Evolutionary conservation across 2,329 filamentous ascomycete species (phyloP).

Genomic region (Purpureocillium lavendulum): DNA sequence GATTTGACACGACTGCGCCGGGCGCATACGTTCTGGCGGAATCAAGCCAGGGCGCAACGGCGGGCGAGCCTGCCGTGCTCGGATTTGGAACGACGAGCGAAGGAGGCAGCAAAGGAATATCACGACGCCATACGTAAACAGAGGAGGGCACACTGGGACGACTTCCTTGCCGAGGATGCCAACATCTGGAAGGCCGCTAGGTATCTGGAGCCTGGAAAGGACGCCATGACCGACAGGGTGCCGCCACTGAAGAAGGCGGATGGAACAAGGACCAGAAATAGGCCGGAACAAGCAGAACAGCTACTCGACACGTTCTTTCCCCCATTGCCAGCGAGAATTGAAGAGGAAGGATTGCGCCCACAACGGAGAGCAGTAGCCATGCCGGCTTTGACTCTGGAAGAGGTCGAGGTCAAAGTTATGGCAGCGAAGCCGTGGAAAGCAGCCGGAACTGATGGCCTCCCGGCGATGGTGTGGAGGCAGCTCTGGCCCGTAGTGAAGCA

Average conservation of each 20-base stretch:
- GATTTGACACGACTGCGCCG: conserved; percentile 1
- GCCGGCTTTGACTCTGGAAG: conserved; percentile 8
- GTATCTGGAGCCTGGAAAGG: conserved; percentile 11
- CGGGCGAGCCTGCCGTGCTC: neutral
- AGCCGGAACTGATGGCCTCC: too few species aligned
- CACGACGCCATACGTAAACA: conserved; percentile 11
- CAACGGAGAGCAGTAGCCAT: conserved; percentile 2
- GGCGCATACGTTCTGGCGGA: conserved; percentile 5
- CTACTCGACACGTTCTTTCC: too few species aligned
- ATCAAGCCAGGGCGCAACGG: conserved; percentile 1
- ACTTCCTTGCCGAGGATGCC: conserved; percentile 13
- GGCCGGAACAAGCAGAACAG: too few species aligned
- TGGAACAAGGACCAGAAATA: too few species aligned
- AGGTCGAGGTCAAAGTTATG: too few species aligned
- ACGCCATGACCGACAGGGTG: conserved; percentile 11
- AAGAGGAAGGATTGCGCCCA: conserved; percentile 3
- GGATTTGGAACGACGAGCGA: conserved; percentile 1
- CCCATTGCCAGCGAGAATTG: conserved; percentile 6
- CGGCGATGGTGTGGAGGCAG: too few species aligned
- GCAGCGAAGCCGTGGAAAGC: too few species aligned
- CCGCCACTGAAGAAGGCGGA: conserved; percentile 10
- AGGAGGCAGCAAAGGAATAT: conserved; percentile 3
- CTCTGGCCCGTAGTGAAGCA: too few species aligned
- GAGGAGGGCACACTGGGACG: conserved; percentile 16
- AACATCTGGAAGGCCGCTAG: conserved; percentile 13